Conservation (phyloP, 75 land plant species). For the Pinus taeda region DNA sequence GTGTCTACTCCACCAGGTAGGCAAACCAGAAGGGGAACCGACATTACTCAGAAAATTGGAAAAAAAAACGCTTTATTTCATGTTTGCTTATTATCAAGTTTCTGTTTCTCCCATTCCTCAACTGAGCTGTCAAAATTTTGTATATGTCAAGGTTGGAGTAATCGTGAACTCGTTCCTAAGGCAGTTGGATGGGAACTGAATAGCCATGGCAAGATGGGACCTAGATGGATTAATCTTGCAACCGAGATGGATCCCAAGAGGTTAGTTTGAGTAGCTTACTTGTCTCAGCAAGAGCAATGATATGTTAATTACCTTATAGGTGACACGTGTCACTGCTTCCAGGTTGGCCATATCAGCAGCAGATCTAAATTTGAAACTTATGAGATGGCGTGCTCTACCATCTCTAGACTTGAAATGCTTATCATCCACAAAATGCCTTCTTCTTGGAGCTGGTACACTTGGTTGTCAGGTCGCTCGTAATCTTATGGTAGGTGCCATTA, state of each 20-base stretch:
- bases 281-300: not conserved
- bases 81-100: not conserved
- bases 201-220: conserved; percentile 29
- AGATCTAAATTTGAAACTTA: conserved; percentile 92
- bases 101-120: conserved; percentile 10
- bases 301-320: not conserved
- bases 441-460: conserved; percentile 98
- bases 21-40: conserved; percentile 9
- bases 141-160: conserved; percentile 52
- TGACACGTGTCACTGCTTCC: conserved; percentile 15
- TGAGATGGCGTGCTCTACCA: conserved; percentile 95
- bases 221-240: conserved; percentile 66
- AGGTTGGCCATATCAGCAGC: conserved; percentile 92
- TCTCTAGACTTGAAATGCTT: conserved; percentile 61
- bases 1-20: conserved; percentile 54
- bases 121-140: not conserved
- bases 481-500: conserved; percentile 70
- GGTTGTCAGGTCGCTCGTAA: conserved; percentile 97
- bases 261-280: conserved; percentile 22
- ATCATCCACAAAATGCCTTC: conserved; percentile 73
- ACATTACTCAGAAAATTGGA: conserved; percentile 6
- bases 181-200: conserved; percentile 88
- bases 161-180: conserved; percentile 37
- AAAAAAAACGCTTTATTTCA: not conserved
- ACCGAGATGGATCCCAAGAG: conserved; percentile 85